Evolutionary conservation across 345 rosid genomes (phyloP).

Genomic region (Hirschfeldia incana): DNA sequence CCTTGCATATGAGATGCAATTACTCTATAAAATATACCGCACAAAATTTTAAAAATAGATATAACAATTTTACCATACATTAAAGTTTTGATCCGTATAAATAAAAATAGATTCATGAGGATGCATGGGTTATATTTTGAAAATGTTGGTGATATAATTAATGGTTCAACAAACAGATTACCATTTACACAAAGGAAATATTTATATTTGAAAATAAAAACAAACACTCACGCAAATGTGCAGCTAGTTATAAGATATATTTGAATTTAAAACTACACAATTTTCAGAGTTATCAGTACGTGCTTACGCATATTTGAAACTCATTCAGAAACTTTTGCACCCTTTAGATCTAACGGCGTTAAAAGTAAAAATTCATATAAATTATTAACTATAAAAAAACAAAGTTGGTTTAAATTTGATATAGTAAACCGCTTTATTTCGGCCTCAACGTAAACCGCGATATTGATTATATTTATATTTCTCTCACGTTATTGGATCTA

Average conservation of each 20-base stretch:
- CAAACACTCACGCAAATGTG: no score
- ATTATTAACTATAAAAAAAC: not conserved
- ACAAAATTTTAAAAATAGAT: no score
- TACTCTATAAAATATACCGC: no score
- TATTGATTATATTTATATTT: not conserved
- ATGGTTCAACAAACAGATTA: no score
- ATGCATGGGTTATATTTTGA: no score
- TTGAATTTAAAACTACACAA: not conserved
- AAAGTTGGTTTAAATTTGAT: not conserved
- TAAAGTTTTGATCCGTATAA: no score
- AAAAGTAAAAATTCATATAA: not conserved
- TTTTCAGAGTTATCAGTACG: not conserved
- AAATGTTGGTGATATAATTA: no score
- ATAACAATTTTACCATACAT: no score
- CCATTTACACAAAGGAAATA: no score
- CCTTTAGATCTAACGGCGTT: not conserved
- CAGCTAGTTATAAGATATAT: not conserved
- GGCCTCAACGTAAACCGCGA: not conserved
- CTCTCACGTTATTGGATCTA: not conserved
- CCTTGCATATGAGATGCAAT: no score
- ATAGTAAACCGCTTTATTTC: not conserved
- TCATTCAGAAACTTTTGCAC: not conserved
- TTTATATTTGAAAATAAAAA: no score
- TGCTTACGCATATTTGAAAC: not conserved
- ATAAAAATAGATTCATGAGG: no score